Conservation (phyloP, 2,329 filamentous ascomycete species). For the Penicillium sp. region DNA sequence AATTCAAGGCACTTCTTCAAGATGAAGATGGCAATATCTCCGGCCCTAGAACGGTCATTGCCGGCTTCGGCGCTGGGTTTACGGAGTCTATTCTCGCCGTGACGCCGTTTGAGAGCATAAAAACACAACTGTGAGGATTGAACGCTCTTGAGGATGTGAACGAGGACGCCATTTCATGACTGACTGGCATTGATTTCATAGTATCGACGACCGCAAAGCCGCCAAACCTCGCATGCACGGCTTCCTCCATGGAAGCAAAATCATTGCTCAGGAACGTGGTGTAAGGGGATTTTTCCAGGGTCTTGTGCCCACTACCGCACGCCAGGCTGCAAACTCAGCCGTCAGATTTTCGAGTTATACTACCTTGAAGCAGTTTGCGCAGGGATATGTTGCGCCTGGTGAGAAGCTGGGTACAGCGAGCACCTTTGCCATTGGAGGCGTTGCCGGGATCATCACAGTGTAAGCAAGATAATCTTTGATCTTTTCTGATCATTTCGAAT, state of each 20-base stretch:
- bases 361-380: slow-evolving; percentile 81
- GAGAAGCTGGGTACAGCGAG: slow-evolving; percentile 86
- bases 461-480: slow-evolving; percentile 45
- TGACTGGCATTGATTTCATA: slow-evolving; percentile 29
- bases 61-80: slow-evolving; percentile 89
- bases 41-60: slow-evolving; percentile 84
- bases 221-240: slow-evolving; percentile 81
- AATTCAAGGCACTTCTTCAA: slow-evolving; percentile 78
- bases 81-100: slow-evolving; percentile 92
- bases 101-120: slow-evolving; percentile 96
- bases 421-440: slow-evolving; percentile 85
- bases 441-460: slow-evolving; percentile 88
- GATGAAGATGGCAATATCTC: slow-evolving; percentile 85
- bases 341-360: slow-evolving; percentile 90
- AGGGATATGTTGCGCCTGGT: slow-evolving; percentile 86
- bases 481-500: not conserved
- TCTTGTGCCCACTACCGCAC: slow-evolving; percentile 88
- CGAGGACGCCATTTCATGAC: not conserved
- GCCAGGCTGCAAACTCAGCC: slow-evolving; percentile 92
- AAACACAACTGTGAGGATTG: slow-evolving; percentile 73
- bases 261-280: slow-evolving; percentile 86
- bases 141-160: not conserved
- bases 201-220: slow-evolving; percentile 90
- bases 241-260: slow-evolving; percentile 81
- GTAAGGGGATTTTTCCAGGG: slow-evolving; percentile 94